Base-by-base conservation (phyloP, 371 early-diverging fungal genomes). In the Polyrhizophydium stewartii region DNA sequence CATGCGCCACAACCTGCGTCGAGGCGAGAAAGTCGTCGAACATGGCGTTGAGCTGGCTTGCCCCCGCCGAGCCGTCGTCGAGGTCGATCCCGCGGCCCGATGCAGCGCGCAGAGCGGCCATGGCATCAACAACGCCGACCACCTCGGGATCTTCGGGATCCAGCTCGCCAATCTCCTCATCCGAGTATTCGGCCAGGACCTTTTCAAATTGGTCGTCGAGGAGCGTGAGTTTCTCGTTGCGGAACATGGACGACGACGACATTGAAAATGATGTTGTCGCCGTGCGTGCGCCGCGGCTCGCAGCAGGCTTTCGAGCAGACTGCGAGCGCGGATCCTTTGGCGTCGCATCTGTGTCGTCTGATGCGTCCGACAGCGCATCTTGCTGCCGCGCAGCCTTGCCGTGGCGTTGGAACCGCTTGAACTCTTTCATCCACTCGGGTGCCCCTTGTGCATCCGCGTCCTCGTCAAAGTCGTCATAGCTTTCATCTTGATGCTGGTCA, bases 131-230 rank as follows among this genome's bases (percentile, higher is more conserved):
- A 21, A 33, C 58, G 22, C 67, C 65, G n/a, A 81, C 75, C 1
- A 74, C 76, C 17, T 86, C 85, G 24, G 83, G 82, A 21, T 89
- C 89, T 0, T 85, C 85, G 21, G 59, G 62, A 41, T 79, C 78
- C 25, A 74, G 55, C 53, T 75, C 78, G 27, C 75, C 77, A 28
- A 75, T 64, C 47, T 76, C 63, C 33, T 72, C 71, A 63, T 91
- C 91, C 43, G 84, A 84, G 67, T 92, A 91, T 63, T 91, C 89
- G 41, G 75, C 82, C 62, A 90, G 60, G 50, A 87, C 79, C 69
- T 84, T 78, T 66, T 97, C 97, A 73, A 94, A 97, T 57, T 89
- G 89, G 62, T 94, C 94, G 77, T 97, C 97, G 56, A 97, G 69
- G 27, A 92, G 74, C 7, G 89, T 88, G 51, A 96, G 79, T 64